Base-by-base conservation (phyloP, 2,329 filamentous ascomycete species). In the Dendrostoma leiphaemia region DNA sequence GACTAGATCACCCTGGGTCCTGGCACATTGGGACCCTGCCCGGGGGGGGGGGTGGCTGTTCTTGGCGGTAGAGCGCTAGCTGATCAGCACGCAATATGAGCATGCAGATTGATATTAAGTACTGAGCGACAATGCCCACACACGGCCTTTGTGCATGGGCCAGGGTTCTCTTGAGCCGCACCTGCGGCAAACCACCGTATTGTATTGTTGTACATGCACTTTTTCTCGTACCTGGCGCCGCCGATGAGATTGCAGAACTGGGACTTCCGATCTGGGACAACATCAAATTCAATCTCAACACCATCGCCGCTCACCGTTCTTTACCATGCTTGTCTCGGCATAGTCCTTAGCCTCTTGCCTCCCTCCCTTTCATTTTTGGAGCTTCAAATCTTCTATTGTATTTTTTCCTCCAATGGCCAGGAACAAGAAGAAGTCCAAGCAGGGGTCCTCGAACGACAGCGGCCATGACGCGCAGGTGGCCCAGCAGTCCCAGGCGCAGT, bases 351-450 rank as follows among this genome's bases (percentile, higher is more conserved):
- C 40, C 19, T 12, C 5, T 31, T 23, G 17, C 23, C 24, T 49
- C 23, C 10, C 3, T 15, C 19, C 13, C 38, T 26, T 17, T 40
- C 15, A 6, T 34, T 50, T 13, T 34, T 50, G 28, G 34, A 13
- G 26, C 23, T 31, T 4, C 32, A 47, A 34, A 21, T 37, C 19
- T 15, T 13, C 26, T n/a, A n/a, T 15, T 13, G 21, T n/a, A n/a
- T 10, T 19, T 15, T 28, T 31, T 24, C 26, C 26, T 23, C 34
- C 48, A 3, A 80, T 80, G 77, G 70, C 69, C 46, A 80, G 71
- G 64, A 75, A 77, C 64, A 79, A 74, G 65, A 72, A 67, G 60
- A 78, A 76, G 65, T 71, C 71, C 63, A 45, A 31, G 17, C 45
- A 40, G 31, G 43, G 44, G 4, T 57, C 68, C 29, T 56, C 61